Conservation (phyloP, 306 rosid species). For the Morella rubra region DNA sequence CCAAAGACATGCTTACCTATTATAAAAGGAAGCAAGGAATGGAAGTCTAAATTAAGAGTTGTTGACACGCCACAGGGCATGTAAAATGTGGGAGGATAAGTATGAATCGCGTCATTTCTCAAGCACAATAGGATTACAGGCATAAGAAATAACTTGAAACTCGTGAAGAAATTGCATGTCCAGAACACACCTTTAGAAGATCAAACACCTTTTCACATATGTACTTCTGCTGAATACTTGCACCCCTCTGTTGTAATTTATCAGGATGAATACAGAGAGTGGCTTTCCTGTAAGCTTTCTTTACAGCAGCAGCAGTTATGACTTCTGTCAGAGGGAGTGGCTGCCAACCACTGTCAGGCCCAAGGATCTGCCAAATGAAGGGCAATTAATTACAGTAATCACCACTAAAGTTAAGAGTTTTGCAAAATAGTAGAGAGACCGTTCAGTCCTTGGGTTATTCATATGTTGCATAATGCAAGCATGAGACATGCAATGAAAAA, state of each 20-base stretch:
- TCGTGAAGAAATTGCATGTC: conserved; percentile 8
- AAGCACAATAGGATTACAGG: background rate
- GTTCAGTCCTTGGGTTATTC: conserved; percentile 1
- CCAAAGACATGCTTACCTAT: background rate
- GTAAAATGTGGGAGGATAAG: background rate
- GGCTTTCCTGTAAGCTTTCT: conserved; percentile 95
- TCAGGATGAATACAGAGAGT: conserved; percentile 97
- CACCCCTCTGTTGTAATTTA: conserved; percentile 91
- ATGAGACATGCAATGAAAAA: background rate
- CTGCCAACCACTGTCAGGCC: conserved; percentile 90
- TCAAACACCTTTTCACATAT: conserved; percentile 92
- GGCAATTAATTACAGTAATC: conserved; percentile 1
- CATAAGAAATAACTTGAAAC: background rate
- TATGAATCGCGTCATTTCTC: background rate
- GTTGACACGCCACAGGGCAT: no score
- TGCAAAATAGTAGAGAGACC: background rate
- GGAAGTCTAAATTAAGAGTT: background rate
- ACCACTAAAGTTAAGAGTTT: background rate
- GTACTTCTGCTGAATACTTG: conserved; percentile 85
- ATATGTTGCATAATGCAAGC: background rate
- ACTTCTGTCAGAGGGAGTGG: conserved; percentile 87
- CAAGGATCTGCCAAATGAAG: conserved; percentile 68
- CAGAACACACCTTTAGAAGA: conserved; percentile 75
- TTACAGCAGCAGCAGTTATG: conserved; percentile 87
- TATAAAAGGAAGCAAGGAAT: background rate